Evolutionary conservation across 805 yeast species (phyloP), one percentile per base, ranked within the genome.

Genomic region (Cyberlindnera samutprakarnensis): DNA sequence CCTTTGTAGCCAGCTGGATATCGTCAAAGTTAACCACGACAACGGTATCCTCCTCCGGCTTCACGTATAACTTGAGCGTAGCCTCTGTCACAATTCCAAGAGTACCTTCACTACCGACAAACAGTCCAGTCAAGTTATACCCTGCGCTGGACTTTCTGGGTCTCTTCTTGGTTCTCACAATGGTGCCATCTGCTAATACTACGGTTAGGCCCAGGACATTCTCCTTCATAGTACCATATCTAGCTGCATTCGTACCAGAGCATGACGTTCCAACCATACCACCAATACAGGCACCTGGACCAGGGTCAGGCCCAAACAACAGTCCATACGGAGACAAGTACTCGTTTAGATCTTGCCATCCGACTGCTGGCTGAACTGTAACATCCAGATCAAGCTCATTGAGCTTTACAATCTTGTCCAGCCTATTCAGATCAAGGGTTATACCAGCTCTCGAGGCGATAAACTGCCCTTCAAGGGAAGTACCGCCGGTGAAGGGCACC

Each of bases 111-210:
- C 80, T 67, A 1, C 94, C 92, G 31, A 78, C 62, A 49, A 82
- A 79, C 37, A 82, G 54, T n/a, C 80, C 78, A 30, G 82, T 83
- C 51, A 82, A 61, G 46, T 80, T 81, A 50, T 82, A 82, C 10
- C 94, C 94, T 7, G 90, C 88, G 40, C 83, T 68, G 2, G 87
- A 71, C 45, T 83, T 82, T 46, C 83, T 67, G 4, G 92, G 88
- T 51, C 92, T 65, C 43, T 70, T 73, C 38, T 73, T 72, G 2
- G 94, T 83, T 57, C 78, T 83, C 30, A 82, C 62, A 21, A 83
- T 60, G 1, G 87, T 76, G 2, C 94, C 94, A 55, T 82, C 94
- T 11, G 92, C 83, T 27, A 82, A 56, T 6, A 83, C 92, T 15
- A 82, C 83, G 1, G 85, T 83, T 36, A 81, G 51, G 35, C 70